Evolutionary conservation across 2,329 filamentous ascomycete genomes (phyloP).

Genomic region (Colletotrichum limetticola): DNA sequence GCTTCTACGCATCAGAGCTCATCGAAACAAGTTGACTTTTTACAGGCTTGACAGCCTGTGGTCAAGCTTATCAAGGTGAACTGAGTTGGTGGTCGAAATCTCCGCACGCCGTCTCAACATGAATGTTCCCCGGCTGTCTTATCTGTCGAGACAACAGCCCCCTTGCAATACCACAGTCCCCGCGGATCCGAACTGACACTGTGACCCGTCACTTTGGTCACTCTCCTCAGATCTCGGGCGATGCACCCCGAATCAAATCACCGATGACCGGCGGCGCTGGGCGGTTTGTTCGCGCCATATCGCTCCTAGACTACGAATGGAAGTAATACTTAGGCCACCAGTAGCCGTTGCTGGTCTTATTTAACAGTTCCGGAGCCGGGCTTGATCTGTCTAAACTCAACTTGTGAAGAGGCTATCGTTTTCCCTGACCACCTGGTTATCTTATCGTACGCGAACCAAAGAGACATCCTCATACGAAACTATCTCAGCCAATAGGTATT

Average conservation of each 20-base stretch:
- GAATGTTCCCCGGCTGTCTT: constrained; percentile 23
- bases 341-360: constrained; percentile 12
- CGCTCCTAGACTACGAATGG: background rate
- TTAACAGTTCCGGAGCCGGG: constrained; percentile 14
- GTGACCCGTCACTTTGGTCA: background rate
- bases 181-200: constrained; percentile 25
- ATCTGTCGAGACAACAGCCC: background rate
- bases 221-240: background rate
- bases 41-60: background rate
- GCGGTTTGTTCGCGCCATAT: background rate
- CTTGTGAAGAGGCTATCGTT: background rate
- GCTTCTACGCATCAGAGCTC: background rate
- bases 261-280: constrained; percentile 15
- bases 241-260: background rate
- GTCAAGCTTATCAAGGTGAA: background rate
- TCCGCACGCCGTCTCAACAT: background rate
- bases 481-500: background rate
- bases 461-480: background rate
- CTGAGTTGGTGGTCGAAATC: background rate
- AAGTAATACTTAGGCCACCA: background rate
- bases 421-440: background rate
- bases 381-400: too few relatives aligned
- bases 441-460: background rate
- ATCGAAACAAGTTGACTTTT: background rate
- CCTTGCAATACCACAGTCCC: constrained; percentile 12